These are phyloP conservation scores for Sphenostylis stenocarpa DNA, from an alignment of 306 rosid genomes.

Conservation along the genomic window DNA sequence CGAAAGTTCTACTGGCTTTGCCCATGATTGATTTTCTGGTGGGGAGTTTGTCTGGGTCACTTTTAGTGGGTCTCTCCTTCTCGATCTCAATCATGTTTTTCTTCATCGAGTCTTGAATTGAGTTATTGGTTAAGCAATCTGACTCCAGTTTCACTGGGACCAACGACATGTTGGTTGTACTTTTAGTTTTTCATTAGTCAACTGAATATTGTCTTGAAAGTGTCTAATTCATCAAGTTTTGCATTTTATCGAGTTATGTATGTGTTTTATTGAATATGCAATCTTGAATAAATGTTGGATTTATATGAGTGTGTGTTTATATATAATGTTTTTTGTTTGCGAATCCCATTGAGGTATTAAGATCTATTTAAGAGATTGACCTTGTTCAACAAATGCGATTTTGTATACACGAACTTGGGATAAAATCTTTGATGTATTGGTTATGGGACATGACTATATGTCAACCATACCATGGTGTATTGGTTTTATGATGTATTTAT, in stretches of 20 bases:
- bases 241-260: not conserved
- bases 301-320: no score
- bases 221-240: not conserved
- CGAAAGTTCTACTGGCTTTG: no score
- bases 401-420: not conserved
- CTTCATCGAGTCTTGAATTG: no score
- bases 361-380: not conserved
- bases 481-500: not conserved
- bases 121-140: no score
- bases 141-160: not conserved
- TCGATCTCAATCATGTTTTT: no score
- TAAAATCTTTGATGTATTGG: not conserved
- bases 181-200: not conserved
- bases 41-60: no score
- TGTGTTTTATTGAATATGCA: not conserved
- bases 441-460: not conserved
- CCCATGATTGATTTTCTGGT: no score
- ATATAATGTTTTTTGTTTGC: no score
- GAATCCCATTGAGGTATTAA: not conserved
- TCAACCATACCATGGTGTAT: not conserved
- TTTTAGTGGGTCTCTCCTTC: no score
- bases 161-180: no score
- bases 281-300: no score
- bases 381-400: no score
- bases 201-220: not conserved